Conservation (phyloP, 768 basidiomycete species). For the Trichaptum fuscoviolaceum region DNA sequence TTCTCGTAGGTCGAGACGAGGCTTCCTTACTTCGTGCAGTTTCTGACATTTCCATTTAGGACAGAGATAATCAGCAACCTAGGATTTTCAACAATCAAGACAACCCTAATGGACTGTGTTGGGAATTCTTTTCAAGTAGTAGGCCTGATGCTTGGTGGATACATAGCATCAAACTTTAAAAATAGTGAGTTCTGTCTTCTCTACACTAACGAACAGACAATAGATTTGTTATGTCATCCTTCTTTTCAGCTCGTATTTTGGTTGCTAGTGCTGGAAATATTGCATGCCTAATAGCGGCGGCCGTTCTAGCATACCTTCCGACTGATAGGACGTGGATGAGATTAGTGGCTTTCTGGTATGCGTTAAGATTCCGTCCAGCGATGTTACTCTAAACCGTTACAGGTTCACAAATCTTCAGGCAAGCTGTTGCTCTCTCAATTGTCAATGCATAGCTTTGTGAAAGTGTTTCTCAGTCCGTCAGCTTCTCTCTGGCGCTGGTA, state of each 20-base stretch:
- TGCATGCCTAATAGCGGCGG: constrained; percentile 28
- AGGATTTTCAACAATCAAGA: constrained; percentile 20
- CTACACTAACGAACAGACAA: background rate
- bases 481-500: constrained; percentile 1
- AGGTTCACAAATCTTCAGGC: constrained; percentile 17
- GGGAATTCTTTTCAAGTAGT: constrained; percentile 18
- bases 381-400: constrained; percentile 18
- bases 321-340: constrained; percentile 23
- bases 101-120: constrained; percentile 21
- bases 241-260: background rate
- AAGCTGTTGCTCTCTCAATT: constrained; percentile 19
- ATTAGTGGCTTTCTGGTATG: constrained; percentile 29
- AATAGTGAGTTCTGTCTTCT: constrained; percentile 9
- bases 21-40: background rate
- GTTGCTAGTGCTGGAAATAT: constrained; percentile 17
- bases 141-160: constrained; percentile 17
- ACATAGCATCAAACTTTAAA: constrained; percentile 16
- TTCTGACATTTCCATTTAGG: background rate
- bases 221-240: background rate
- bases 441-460: constrained; percentile 14
- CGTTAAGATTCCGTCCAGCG: constrained; percentile 16
- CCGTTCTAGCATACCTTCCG: constrained; percentile 25
- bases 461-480: constrained; percentile 6
- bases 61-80: constrained; percentile 19
- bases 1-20: constrained; percentile 13